A percentile compares a stretch with the other conserved stretches of the same genome.
Evolutionary conservation across 2,329 filamentous ascomycete species (phyloP).

Genomic region (Ophiostoma sp.): DNA sequence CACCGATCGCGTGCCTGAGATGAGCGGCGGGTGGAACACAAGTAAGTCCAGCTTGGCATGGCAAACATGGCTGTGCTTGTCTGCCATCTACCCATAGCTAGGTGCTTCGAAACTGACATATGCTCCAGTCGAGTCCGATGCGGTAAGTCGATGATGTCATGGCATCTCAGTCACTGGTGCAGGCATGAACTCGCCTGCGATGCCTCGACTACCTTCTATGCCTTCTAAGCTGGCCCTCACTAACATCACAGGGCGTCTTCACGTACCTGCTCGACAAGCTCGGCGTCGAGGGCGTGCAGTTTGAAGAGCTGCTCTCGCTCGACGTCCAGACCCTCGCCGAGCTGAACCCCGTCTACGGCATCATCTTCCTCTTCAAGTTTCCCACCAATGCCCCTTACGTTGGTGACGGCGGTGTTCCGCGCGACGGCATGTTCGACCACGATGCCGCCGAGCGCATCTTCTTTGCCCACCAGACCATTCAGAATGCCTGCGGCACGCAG

Average conservation of each 20-base stretch:
- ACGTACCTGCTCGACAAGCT: constrained; percentile 89
- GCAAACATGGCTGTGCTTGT: not conserved
- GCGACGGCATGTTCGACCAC: constrained; percentile 77
- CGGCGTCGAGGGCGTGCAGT: constrained; percentile 89
- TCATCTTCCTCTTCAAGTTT: constrained; percentile 99
- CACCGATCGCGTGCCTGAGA: constrained; percentile 16
- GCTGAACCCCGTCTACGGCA: constrained; percentile 78
- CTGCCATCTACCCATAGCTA: too few species aligned
- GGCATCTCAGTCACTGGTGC: too few species aligned
- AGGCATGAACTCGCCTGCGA: not conserved
- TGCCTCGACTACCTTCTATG: too few species aligned
- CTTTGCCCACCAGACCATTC: constrained; percentile 95
- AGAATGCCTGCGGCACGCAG: constrained; percentile 97
- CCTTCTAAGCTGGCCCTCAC: not conserved
- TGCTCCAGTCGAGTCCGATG: constrained; percentile 75
- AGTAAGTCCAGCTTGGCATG: constrained; percentile 45
- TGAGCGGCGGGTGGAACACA: constrained; percentile 75
- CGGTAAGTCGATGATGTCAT: constrained; percentile 48
- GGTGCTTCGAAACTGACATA: not conserved
- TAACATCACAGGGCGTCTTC: constrained; percentile 70
- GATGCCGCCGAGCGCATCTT: constrained; percentile 71
- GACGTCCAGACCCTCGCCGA: constrained; percentile 67
- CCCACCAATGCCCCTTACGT: constrained; percentile 63
- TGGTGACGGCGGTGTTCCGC: constrained; percentile 56
- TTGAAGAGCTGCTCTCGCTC: constrained; percentile 89